Evolutionary conservation across 495 filamentous ascomycete species (phyloP).

Genomic region (Aspergillus bertholletiae): DNA sequence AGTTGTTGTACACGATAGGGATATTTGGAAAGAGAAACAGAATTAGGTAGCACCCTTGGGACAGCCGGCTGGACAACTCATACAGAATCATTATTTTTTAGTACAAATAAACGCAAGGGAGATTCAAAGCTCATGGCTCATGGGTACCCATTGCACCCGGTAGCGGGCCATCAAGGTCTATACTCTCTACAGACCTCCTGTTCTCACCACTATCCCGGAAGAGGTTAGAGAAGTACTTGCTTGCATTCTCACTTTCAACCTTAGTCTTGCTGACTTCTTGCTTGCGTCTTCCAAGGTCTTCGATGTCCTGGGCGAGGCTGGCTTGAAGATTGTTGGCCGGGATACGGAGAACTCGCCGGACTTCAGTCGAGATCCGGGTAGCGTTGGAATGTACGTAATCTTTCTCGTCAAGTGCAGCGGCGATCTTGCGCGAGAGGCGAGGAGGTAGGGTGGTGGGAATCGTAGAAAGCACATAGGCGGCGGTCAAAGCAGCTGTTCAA

Average conservation of each 20-base stretch:
- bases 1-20: constrained; percentile 6
- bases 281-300: constrained; percentile 71
- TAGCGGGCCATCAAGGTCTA: constrained; percentile 71
- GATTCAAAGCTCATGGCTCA: constrained; percentile 13
- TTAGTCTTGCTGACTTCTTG: constrained; percentile 76
- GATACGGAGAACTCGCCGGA: constrained; percentile 79
- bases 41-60: background rate
- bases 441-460: constrained; percentile 86
- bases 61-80: constrained; percentile 8
- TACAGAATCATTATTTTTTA: constrained; percentile 21
- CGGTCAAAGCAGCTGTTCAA: constrained; percentile 60
- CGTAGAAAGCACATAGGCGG: constrained; percentile 74
- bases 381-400: constrained; percentile 93
- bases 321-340: constrained; percentile 79
- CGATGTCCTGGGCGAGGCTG: constrained; percentile 74
- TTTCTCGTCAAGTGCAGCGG: constrained; percentile 67
- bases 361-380: constrained; percentile 73
- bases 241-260: constrained; percentile 69
- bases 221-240: constrained; percentile 85
- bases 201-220: constrained; percentile 72
- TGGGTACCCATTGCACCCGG: constrained; percentile 38
- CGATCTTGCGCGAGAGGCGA: constrained; percentile 81
- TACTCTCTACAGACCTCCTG: constrained; percentile 64
- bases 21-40: constrained; percentile 9
- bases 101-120: constrained; percentile 10